Conservation (phyloP, 1,284 basidiomycete species). For the Inonotus hispidus region DNA sequence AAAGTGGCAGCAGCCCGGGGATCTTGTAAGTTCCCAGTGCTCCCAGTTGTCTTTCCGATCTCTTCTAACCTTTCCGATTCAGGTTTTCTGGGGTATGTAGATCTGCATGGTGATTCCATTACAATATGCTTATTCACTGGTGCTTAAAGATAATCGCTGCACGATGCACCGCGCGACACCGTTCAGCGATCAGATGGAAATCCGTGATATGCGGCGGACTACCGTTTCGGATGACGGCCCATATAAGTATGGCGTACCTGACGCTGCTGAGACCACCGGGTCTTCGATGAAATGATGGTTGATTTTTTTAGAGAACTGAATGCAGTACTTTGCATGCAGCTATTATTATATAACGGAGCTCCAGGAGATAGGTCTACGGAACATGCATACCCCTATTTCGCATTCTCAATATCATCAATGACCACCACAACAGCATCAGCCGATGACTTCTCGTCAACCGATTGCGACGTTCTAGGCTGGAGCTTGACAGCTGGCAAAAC, state of each 20-base stretch:
- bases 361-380: background rate
- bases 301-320: background rate
- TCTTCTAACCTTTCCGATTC: background rate
- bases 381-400: background rate
- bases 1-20: conserved; percentile 27
- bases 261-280: background rate
- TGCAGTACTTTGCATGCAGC: background rate
- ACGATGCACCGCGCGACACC: conserved; percentile 22
- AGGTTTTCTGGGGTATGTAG: conserved; percentile 20
- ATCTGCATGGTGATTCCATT: background rate
- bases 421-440: background rate
- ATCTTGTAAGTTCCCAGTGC: conserved; percentile 21
- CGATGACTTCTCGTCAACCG: background rate
- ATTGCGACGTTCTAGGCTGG: background rate
- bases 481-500: background rate
- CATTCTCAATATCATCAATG: background rate
- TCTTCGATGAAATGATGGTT: background rate
- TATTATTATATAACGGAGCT: background rate
- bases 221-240: conserved; percentile 22
- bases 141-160: conserved; percentile 20
- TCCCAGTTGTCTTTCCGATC: background rate
- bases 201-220: conserved; percentile 23
- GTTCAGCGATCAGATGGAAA: conserved; percentile 22
- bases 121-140: background rate
- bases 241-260: conserved; percentile 10